Conservation (phyloP, 306 rosid genomes). For the Herpetospermum pedunculosum region DNA sequence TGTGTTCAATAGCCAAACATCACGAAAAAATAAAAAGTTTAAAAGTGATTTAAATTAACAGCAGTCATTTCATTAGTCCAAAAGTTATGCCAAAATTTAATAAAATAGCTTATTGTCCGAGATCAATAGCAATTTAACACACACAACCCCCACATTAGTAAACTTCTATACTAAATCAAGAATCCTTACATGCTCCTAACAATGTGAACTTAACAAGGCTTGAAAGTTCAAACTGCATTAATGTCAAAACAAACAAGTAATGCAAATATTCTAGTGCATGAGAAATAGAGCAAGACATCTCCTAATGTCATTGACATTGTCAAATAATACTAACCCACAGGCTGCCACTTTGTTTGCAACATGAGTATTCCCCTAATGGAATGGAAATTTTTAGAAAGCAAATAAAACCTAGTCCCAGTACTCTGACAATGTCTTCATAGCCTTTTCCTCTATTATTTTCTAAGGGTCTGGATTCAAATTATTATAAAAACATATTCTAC, state of each 20-base stretch:
- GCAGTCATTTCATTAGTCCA: background rate
- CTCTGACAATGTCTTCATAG: background rate
- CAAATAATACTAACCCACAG: background rate
- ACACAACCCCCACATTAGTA: background rate
- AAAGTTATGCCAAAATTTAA: background rate
- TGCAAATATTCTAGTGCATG: background rate
- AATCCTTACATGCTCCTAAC: background rate
- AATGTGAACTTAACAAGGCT: background rate
- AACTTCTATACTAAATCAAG: background rate
- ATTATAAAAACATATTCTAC: background rate
- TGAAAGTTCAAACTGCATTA: background rate
- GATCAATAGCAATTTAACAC: background rate
- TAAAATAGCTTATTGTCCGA: background rate
- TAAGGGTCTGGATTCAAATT: background rate
- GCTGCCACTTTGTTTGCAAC: background rate
- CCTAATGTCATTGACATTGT: background rate
- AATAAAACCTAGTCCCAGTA: background rate
- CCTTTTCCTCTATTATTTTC: background rate
- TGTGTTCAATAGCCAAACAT: background rate
- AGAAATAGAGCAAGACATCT: background rate
- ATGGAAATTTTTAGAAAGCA: background rate
- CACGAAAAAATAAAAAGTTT: background rate
- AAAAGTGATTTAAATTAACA: background rate
- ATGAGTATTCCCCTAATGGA: background rate
- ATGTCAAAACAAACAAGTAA: background rate